Conservation (phyloP, 768 basidiomycete genomes). For the Filobasidium wieringae region DNA sequence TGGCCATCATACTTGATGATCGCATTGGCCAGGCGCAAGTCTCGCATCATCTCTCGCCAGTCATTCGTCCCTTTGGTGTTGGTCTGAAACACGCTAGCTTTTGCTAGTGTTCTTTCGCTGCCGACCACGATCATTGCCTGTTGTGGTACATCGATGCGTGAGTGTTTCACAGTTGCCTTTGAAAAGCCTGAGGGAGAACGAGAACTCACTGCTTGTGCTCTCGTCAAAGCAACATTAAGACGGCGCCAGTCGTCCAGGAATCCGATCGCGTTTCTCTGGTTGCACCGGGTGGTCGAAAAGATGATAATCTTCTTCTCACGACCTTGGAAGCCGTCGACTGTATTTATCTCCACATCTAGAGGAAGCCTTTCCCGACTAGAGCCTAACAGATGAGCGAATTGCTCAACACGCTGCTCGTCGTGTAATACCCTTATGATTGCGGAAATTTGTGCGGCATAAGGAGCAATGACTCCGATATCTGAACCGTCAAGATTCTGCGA, state of each 20-base stretch:
- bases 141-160: background rate
- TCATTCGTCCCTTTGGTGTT: constrained; percentile 11
- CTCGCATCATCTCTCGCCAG: constrained; percentile 19
- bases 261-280: constrained; percentile 63
- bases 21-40: constrained; percentile 11
- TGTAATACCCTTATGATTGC: constrained; percentile 55
- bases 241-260: constrained; percentile 76
- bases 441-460: constrained; percentile 77
- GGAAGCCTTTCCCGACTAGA: constrained; percentile 56
- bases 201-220: constrained; percentile 54
- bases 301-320: constrained; percentile 85
- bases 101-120: constrained; percentile 20
- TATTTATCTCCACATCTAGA: constrained; percentile 66
- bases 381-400: constrained; percentile 55
- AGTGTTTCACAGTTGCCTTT: background rate
- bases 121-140: constrained; percentile 31
- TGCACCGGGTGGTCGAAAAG: constrained; percentile 82
- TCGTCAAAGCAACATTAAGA: constrained; percentile 80
- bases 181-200: background rate
- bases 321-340: constrained; percentile 90
- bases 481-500: constrained; percentile 52
- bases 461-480: constrained; percentile 85
- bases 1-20: constrained; percentile 13
- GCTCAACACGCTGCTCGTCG: constrained; percentile 46
- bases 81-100: constrained; percentile 10